These are phyloP conservation scores for Withania somnifera DNA, from an alignment of 305 asterid species.

Conservation along the genomic window DNA sequence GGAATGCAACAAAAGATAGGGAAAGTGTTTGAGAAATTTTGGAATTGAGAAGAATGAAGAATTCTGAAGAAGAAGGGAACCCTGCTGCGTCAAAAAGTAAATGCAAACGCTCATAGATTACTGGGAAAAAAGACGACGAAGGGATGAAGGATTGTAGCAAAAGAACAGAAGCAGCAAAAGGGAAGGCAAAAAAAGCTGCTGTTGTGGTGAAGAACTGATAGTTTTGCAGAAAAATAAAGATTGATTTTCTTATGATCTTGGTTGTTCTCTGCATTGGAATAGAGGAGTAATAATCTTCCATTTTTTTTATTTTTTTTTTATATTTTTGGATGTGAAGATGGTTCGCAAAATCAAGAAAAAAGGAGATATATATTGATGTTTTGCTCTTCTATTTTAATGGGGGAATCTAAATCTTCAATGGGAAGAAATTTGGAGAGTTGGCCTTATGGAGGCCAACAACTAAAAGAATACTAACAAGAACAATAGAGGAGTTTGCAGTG, in stretches of 20 bases:
- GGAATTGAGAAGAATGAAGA: slow-evolving; percentile 39
- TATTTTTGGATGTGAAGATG: not conserved
- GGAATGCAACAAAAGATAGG: slow-evolving; percentile 34
- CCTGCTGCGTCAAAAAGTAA: slow-evolving; percentile 53
- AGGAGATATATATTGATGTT: not conserved
- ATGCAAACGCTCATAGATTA: slow-evolving; percentile 31
- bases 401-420: slow-evolving; percentile 6
- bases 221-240: slow-evolving; percentile 50
- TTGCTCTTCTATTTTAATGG: slow-evolving; percentile 1
- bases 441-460: slow-evolving; percentile 36
- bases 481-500: slow-evolving; percentile 5
- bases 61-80: slow-evolving; percentile 42
- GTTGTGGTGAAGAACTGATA: slow-evolving; percentile 41
- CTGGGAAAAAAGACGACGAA: slow-evolving; percentile 21
- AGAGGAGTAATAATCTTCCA: slow-evolving; percentile 2
- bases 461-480: slow-evolving; percentile 18
- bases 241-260: slow-evolving; percentile 53
- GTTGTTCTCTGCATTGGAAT: slow-evolving; percentile 28
- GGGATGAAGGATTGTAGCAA: slow-evolving; percentile 36
- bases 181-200: slow-evolving; percentile 48
- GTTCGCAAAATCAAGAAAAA: not conserved
- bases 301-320: not conserved
- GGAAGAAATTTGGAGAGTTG: slow-evolving; percentile 11
- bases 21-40: slow-evolving; percentile 60
- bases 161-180: slow-evolving; percentile 52